A percentile compares a stretch with the other conserved stretches of the same genome.
These are phyloP conservation scores for Pseudogymnoascus sp. DNA, from an alignment of 2,329 filamentous ascomycete species.

Conservation along the genomic window DNA sequence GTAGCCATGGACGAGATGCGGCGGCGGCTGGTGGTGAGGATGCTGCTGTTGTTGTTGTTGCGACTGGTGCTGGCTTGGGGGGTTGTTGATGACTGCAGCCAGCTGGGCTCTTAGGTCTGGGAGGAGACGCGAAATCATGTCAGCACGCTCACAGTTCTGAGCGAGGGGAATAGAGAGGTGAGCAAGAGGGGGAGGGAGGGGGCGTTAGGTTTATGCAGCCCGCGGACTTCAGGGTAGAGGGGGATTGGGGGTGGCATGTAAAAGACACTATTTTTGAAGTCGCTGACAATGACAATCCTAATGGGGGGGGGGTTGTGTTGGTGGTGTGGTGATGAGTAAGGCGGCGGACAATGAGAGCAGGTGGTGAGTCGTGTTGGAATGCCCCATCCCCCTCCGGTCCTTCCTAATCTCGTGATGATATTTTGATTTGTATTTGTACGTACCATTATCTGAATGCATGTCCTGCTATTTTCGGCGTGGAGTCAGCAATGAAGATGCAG, in stretches of 20 bases:
- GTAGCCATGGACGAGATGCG: conserved; percentile 26
- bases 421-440: background rate
- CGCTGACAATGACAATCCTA: too few relatives aligned
- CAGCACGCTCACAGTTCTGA: conserved; percentile 17
- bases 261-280: too few relatives aligned
- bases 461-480: conserved; percentile 6
- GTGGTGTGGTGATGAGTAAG: background rate
- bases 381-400: background rate
- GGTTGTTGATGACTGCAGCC: conserved; percentile 25
- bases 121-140: conserved; percentile 23
- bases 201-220: background rate
- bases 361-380: background rate
- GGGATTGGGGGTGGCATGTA: too few relatives aligned
- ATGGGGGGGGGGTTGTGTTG: background rate
- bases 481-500: conserved; percentile 7
- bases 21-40: conserved; percentile 13
- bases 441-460: conserved; percentile 13
- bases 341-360: background rate
- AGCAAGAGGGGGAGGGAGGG: background rate
- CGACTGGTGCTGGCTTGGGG: conserved; percentile 10
- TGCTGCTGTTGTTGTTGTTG: conserved; percentile 15
- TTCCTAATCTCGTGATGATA: background rate
- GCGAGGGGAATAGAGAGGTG: background rate
- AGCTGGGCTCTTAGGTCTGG: conserved; percentile 31
- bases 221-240: background rate